A percentile compares a stretch with the other conserved stretches of the same genome.
Evolutionary conservation across 164 flowering plant species (phyloP).

Genomic region (Umbilicus rupestris): DNA sequence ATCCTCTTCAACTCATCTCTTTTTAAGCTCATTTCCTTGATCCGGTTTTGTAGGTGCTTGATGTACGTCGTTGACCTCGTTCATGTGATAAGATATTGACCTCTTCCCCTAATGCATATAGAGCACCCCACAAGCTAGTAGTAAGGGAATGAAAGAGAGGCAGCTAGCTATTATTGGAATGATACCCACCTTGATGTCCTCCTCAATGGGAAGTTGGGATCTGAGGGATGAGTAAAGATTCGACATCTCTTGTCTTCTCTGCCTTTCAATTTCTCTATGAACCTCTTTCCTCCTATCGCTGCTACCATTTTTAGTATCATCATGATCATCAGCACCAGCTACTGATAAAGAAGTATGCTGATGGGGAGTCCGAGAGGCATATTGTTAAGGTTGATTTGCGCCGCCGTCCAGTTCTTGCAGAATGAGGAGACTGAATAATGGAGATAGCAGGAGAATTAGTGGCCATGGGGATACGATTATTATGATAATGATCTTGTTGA

Average conservation of each 20-base stretch:
- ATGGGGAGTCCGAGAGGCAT: too few relatives aligned
- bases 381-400: background rate
- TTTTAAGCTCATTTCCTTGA: conserved; percentile 15
- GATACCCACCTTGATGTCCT: conserved; percentile 27
- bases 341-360: too few relatives aligned
- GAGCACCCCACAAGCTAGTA: too few relatives aligned
- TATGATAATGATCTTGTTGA: too few relatives aligned
- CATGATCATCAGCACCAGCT: background rate
- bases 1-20: conserved; percentile 24
- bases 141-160: background rate
- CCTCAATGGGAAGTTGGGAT: conserved; percentile 27
- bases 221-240: conserved; percentile 21
- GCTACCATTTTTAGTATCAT: background rate
- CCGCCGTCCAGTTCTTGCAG: background rate
- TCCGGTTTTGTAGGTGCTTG: conserved; percentile 17
- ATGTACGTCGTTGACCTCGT: conserved; percentile 29
- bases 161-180: background rate
- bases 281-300: conserved; percentile 15
- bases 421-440: too few relatives aligned
- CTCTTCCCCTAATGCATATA: conserved; percentile 30
- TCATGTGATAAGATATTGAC: conserved; percentile 30
- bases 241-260: conserved; percentile 28
- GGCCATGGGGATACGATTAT: background rate
- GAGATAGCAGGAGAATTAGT: background rate
- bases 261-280: conserved; percentile 23